Conservation (phyloP, 2,329 filamentous ascomycete genomes). For the Epichloe elymi region DNA sequence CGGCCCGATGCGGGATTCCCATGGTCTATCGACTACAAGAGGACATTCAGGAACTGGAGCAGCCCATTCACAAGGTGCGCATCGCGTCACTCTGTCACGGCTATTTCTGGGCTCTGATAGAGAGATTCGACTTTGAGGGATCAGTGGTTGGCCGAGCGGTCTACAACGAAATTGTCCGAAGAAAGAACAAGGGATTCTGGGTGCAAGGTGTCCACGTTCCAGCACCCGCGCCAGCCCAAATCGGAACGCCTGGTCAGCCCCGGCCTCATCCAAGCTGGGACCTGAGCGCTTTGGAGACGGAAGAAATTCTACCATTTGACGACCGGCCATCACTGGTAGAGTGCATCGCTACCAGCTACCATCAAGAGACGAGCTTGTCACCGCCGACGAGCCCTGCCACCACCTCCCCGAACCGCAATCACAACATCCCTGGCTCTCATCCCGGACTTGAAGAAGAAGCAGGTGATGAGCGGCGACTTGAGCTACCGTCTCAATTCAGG, state of each 20-base stretch:
- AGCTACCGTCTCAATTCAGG: slow-evolving; percentile 52
- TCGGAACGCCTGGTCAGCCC: slow-evolving; percentile 39
- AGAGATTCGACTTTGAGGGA: slow-evolving; percentile 64
- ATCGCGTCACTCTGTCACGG: slow-evolving; percentile 77
- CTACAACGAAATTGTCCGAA: slow-evolving; percentile 60
- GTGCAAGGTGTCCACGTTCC: slow-evolving; percentile 61
- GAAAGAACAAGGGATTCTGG: slow-evolving; percentile 68
- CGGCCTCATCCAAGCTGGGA: slow-evolving; percentile 33
- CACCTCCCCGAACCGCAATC: slow-evolving; percentile 51
- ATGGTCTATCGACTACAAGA: slow-evolving; percentile 87
- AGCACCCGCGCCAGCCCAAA: slow-evolving; percentile 46
- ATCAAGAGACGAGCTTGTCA: slow-evolving; percentile 47
- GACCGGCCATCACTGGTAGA: slow-evolving; percentile 60
- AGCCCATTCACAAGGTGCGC: slow-evolving; percentile 59
- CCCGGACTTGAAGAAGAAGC: slow-evolving; percentile 23
- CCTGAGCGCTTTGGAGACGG: slow-evolving; percentile 42
- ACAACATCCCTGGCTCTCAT: slow-evolving; percentile 43
- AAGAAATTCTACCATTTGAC: slow-evolving; percentile 62
- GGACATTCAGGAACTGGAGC: slow-evolving; percentile 56
- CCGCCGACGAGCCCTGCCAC: slow-evolving; percentile 56
- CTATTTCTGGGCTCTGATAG: slow-evolving; percentile 70
- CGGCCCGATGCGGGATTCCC: slow-evolving; percentile 62
- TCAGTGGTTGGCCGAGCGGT: slow-evolving; percentile 58
- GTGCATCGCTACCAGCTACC: slow-evolving; percentile 60
- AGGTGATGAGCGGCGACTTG: slow-evolving; percentile 27